Conservation (phyloP, 2,329 filamentous ascomycete species). For the Metarhizium humberi region DNA sequence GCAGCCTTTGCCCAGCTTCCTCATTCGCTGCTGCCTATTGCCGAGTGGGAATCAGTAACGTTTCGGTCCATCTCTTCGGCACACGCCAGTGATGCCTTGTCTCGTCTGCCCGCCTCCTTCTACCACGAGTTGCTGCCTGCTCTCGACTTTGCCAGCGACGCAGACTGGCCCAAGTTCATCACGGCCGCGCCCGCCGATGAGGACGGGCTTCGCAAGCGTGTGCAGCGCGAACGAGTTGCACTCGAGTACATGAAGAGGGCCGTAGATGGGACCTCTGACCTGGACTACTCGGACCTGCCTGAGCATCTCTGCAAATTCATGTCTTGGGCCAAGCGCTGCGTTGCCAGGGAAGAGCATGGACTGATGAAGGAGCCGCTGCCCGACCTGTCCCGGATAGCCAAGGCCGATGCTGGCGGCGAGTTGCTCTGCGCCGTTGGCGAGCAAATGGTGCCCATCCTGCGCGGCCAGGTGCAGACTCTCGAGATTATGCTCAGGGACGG, state of each 20-base stretch:
- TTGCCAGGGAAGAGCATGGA: too few species aligned
- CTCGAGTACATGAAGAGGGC: too few species aligned
- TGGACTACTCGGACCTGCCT: too few species aligned
- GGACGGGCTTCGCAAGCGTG: too few species aligned
- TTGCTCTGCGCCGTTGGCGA: constrained; percentile 15
- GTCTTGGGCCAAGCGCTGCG: too few species aligned
- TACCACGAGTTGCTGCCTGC: constrained; percentile 15
- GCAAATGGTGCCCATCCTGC: constrained; percentile 14
- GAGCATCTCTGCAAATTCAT: too few species aligned
- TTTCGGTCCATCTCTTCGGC: constrained; percentile 6
- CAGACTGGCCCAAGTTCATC: too few species aligned
- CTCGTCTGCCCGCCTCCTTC: constrained; percentile 15
- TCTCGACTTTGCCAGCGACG: constrained; percentile 4
- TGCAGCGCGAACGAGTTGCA: too few species aligned
- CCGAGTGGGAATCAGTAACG: constrained; percentile 14
- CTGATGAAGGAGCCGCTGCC: too few species aligned
- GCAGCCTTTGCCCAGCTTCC: constrained; percentile 11
- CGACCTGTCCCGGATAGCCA: too few species aligned
- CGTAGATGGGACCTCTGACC: too few species aligned
- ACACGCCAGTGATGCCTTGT: constrained; percentile 2
- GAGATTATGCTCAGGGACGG: constrained; percentile 19
- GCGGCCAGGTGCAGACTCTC: constrained; percentile 13
- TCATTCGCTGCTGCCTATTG: constrained; percentile 8
- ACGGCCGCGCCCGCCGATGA: too few species aligned
- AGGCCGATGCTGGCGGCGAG: constrained; percentile 11